Base-by-base conservation (phyloP, 345 rosid genomes). In the Gossypium bickii region DNA sequence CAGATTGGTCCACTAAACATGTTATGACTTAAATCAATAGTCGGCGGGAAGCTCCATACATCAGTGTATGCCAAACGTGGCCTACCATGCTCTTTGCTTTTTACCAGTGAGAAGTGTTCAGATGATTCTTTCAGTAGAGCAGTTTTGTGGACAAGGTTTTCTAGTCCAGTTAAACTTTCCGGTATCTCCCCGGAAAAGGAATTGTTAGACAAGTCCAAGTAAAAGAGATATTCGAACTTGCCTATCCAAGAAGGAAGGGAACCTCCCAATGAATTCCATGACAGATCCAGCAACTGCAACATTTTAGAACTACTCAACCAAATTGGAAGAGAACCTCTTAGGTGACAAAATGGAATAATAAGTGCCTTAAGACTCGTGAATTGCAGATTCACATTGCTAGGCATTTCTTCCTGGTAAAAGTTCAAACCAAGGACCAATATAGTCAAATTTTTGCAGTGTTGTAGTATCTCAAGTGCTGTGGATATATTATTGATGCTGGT, bases 141-240 rank as follows among this genome's bases (percentile, higher is more conserved):
- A 1, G 48, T 44, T 4, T 5, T 9, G 55, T 43, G 2, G 12
- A 57, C 62, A 29, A 79, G 75, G 43, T 47, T 44, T 18, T 4
- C 72, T 2, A 84, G 38, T 64, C 55, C 24, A 5, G 76, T 80
- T 45, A 82, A 58, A 57, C 76, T 72, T 58, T 16, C 52, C 0
- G 85, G 78, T 34, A 84, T 80, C 24, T 72, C 67, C 16, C 83
- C 85, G 1, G 73, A 16, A 43, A 84, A 80, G 8, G 80, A 82
- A 70, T 82, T 84, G 52, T 70, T 27, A 4, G 74, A 80, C 17
- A 82, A 59, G 74, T 55, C 77, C 77, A 84, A 17, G 77, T 80
- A 84, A 15, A 79, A 73, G 29, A 84, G 87, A 48, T 0, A 34
- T 0, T 29, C 51, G 78, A 84, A 82, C 1, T 45, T 18, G 24